phyloP scores from a whole-genome alignment of 2,329 filamentous ascomycete species.

The Trichoderma sp. region DNA sequence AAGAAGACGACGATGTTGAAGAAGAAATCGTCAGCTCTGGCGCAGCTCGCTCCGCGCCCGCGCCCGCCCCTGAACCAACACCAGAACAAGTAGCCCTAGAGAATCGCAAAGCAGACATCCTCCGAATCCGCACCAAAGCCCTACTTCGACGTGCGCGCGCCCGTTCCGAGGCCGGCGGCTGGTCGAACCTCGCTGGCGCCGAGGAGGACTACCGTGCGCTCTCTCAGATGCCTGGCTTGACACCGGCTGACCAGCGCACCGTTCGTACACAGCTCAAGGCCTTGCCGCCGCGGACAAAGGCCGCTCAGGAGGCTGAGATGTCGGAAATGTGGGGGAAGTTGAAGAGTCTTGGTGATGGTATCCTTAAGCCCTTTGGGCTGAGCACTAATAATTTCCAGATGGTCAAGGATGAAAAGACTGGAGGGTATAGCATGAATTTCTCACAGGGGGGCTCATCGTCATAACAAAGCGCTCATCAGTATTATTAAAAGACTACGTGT shows the following conservation, averaged over 20 bases:
- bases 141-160: slow-evolving; percentile 78
- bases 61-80: slow-evolving; percentile 25
- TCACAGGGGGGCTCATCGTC: slow-evolving; percentile 38
- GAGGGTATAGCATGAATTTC: slow-evolving; percentile 95
- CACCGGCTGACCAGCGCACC: slow-evolving; percentile 64
- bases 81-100: slow-evolving; percentile 25
- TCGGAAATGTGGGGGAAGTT: slow-evolving; percentile 97
- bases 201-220: slow-evolving; percentile 77
- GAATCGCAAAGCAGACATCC: slow-evolving; percentile 58
- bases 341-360: slow-evolving; percentile 87
- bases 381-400: slow-evolving; percentile 96
- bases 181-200: slow-evolving; percentile 77
- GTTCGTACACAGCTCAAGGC: slow-evolving; percentile 66
- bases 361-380: slow-evolving; percentile 89
- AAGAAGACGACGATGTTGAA: slow-evolving; percentile 50
- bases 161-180: slow-evolving; percentile 69
- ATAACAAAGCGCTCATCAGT: background rate
- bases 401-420: slow-evolving; percentile 83
- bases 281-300: slow-evolving; percentile 69
- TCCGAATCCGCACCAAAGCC: slow-evolving; percentile 78
- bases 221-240: slow-evolving; percentile 55
- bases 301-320: slow-evolving; percentile 84
- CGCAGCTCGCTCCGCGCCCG: slow-evolving; percentile 52
- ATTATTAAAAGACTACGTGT: background rate
- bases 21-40: slow-evolving; percentile 63